Percentiles rank a stretch among this genome's conserved stretches.
phyloP scores from a whole-genome alignment of 257 asterid species.

The Avicennia marina region DNA sequence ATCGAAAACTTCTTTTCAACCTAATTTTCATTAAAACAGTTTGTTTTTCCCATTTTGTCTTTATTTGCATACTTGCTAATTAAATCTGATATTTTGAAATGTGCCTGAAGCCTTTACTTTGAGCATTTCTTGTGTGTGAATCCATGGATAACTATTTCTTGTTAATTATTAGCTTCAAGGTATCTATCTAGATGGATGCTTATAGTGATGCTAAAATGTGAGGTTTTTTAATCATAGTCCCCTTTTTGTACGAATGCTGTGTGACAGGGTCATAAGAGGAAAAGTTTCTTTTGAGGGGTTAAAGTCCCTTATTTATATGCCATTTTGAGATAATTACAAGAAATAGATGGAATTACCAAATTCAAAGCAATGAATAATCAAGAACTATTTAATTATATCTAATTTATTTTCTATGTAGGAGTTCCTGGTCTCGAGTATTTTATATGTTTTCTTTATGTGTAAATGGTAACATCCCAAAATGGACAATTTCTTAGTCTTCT shows the following conservation, averaged over 20 bases:
- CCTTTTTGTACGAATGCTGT: neutral
- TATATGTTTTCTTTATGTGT: neutral
- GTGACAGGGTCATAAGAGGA: neutral
- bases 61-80: neutral
- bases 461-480: neutral
- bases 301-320: no score
- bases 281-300: no score
- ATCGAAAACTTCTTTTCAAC: conserved; percentile 21
- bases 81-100: neutral
- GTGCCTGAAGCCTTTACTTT: neutral
- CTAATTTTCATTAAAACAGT: neutral
- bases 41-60: neutral
- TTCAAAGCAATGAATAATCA: neutral
- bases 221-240: no score
- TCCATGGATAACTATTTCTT: neutral
- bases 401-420: neutral
- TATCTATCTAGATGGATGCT: neutral
- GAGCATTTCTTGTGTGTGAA: conserved; percentile 5
- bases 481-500: no score
- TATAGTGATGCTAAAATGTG: no score
- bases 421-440: no score
- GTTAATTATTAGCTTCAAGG: neutral
- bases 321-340: no score
- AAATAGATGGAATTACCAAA: neutral
- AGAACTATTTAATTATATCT: neutral